These are phyloP conservation scores for Ceratorhiza oryzae-sativae DNA, from an alignment of 1,284 basidiomycete species.

Conservation along the genomic window DNA sequence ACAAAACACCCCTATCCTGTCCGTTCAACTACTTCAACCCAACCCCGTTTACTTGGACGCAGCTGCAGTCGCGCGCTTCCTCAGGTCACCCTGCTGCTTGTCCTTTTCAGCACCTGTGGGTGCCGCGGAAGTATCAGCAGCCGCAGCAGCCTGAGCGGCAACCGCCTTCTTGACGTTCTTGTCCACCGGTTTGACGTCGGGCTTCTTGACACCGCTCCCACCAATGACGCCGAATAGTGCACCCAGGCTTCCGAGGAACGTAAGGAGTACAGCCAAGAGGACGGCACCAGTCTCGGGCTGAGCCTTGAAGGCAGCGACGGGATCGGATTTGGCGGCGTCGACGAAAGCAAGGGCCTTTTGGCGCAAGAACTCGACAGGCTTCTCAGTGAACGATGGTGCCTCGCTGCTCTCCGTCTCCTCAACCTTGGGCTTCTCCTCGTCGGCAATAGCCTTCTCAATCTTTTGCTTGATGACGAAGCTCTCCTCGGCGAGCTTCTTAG, in stretches of 20 bases:
- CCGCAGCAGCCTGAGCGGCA: slow-evolving; percentile 17
- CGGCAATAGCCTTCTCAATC: slow-evolving; percentile 65
- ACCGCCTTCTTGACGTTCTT: slow-evolving; percentile 45
- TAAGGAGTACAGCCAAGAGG: slow-evolving; percentile 73
- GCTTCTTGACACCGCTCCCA: slow-evolving; percentile 62
- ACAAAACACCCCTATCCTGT: background rate
- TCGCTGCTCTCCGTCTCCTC: slow-evolving; percentile 54
- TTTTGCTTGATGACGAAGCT: slow-evolving; percentile 85
- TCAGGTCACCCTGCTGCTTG: slow-evolving; percentile 44
- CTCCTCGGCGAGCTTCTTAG: slow-evolving; percentile 79
- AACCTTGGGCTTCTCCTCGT: slow-evolving; percentile 54
- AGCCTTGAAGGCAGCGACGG: slow-evolving; percentile 75
- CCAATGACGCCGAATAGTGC: slow-evolving; percentile 81
- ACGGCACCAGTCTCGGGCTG: slow-evolving; percentile 85
- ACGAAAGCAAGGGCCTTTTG: slow-evolving; percentile 76
- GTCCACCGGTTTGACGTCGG: slow-evolving; percentile 56
- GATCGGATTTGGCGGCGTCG: slow-evolving; percentile 74
- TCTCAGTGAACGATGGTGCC: slow-evolving; percentile 56
- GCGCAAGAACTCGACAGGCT: slow-evolving; percentile 82
- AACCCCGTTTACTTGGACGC: slow-evolving; percentile 37
- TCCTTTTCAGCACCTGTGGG: slow-evolving; percentile 45
- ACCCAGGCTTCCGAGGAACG: slow-evolving; percentile 83
- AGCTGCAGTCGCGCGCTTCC: slow-evolving; percentile 46
- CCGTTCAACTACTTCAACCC: background rate
- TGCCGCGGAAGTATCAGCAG: slow-evolving; percentile 43